Base-by-base conservation (phyloP, 2,329 filamentous ascomycete species). In the Neospermospora avenae region DNA sequence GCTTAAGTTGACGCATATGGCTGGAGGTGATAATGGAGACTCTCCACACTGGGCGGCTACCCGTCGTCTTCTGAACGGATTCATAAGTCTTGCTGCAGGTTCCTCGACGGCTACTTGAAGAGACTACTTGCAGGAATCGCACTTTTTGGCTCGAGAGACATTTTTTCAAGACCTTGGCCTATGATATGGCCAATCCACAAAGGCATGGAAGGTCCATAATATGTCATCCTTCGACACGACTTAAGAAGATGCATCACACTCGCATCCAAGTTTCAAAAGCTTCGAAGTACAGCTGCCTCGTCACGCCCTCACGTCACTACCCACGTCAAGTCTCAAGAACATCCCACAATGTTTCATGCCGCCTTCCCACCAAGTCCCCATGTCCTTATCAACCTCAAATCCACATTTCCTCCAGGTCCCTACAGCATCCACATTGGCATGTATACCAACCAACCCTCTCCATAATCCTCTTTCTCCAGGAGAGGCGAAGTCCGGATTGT, bases 261-360 rank as follows among this genome's bases (percentile, higher is more conserved):
- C n/a, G 8, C n/a, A 42, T 7, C n/a, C n/a, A n/a, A 18, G 5
- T 7, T 6, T n/a, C 16, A n/a, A 42, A n/a, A n/a, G 7, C 16
- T 42, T 4, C n/a, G 7, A n/a, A 42, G 14, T 18, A n/a, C 14
- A 16, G 13, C 18, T 7, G n/a, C 39, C 4, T 16, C 18, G 5
- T 18, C 24, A 28, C 6, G 11, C 18, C 39, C 4, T 10, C 22
- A 34, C 8, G n/a, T 14, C n/a, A 25, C 25, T 25, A n/a, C 28
- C 16, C 28, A 60, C 13, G 4, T 49, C 7, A 24, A 86, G 61
- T 35, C 83, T 76, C 63, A 74, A 68, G 64, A 84, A 96, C 92
- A 97, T 96, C 61, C 90, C 93, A 20, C 96, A 81, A 77, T 96
- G 92, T 66, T 83, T 79, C 57, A 96, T 93, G 4, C 89, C 90